phyloP scores from a whole-genome alignment of 2,329 filamentous ascomycete species.

The Huntiella moniliformis region DNA sequence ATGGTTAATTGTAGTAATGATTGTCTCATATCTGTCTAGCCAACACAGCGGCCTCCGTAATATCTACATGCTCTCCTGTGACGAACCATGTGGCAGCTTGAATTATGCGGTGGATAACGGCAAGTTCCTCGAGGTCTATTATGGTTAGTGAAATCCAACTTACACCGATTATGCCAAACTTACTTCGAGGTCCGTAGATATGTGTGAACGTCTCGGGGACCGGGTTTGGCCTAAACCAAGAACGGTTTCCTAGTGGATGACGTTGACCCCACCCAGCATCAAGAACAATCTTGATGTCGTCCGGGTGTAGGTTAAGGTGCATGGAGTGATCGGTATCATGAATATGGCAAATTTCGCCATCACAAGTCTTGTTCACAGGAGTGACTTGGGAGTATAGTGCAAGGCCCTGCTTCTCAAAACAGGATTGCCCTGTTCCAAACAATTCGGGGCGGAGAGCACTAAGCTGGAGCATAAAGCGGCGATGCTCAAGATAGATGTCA shows the following conservation, averaged over 20 bases:
- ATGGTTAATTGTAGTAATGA: not conserved
- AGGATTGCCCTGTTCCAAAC: constrained; percentile 47
- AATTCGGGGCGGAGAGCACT: constrained; percentile 24
- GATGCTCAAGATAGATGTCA: constrained; percentile 36
- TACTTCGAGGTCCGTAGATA: constrained; percentile 58
- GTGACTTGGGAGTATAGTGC: constrained; percentile 50
- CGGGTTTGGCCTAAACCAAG: constrained; percentile 41
- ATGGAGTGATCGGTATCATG: constrained; percentile 59
- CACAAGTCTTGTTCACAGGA: constrained; percentile 44
- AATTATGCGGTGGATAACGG: constrained; percentile 48
- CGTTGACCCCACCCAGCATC: constrained; percentile 63
- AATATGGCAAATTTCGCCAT: constrained; percentile 68
- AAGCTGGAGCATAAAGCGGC: constrained; percentile 32
- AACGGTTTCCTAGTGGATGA: constrained; percentile 46
- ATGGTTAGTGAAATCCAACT: not conserved
- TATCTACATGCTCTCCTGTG: constrained; percentile 22
- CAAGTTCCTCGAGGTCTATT: constrained; percentile 44
- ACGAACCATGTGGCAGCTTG: constrained; percentile 56
- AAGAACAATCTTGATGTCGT: constrained; percentile 54
- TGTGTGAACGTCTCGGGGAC: constrained; percentile 61
- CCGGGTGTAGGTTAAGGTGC: constrained; percentile 64
- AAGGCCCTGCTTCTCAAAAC: constrained; percentile 66
- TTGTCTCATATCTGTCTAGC: not conserved
- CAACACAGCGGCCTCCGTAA: not conserved
- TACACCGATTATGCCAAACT: constrained; percentile 13